Conservation (phyloP, 108 stramenopile species). For the Skeletonema grethae region DNA sequence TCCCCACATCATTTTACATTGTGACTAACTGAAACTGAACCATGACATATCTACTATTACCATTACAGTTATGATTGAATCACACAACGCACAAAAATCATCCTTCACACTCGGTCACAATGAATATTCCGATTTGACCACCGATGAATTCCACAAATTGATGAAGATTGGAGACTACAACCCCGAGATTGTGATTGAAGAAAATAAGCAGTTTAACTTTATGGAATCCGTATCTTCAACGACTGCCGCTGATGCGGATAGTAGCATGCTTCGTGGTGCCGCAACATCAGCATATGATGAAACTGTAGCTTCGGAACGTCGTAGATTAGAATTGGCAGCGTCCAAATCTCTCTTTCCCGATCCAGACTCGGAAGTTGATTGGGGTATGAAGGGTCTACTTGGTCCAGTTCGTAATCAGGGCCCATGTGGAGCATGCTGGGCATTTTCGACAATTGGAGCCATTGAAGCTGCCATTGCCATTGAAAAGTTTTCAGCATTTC, state of each 20-base stretch:
- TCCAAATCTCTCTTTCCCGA: conserved; percentile 2
- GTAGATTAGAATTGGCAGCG: conserved; percentile 37
- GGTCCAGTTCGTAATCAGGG: conserved; percentile 95
- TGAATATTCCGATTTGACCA: conserved; percentile 87
- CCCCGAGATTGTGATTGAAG: conserved; percentile 14
- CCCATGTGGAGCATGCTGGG: conserved; percentile 91
- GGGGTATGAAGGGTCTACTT: conserved; percentile 80
- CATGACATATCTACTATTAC: not conserved
- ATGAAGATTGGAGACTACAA: conserved; percentile 64
- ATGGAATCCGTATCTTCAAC: conserved; percentile 10
- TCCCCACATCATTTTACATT: not conserved
- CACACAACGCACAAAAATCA: conserved; percentile 81
- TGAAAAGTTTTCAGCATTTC: conserved; percentile 42
- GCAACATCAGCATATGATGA: not conserved
- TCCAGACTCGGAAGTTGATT: conserved; percentile 60
- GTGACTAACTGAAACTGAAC: not conserved
- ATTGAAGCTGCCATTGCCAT: conserved; percentile 92
- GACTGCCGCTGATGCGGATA: conserved; percentile 14
- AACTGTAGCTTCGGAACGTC: conserved; percentile 7
- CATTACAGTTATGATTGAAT: conserved; percentile 75
- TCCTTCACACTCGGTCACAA: conserved; percentile 88
- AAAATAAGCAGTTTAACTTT: conserved; percentile 44
- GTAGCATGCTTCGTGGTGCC: not conserved
- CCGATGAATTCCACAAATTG: conserved; percentile 79
- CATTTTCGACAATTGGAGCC: conserved; percentile 93